phyloP scores from a whole-genome alignment of 2,329 filamentous ascomycete genomes.

The Penicillium olsonii region DNA sequence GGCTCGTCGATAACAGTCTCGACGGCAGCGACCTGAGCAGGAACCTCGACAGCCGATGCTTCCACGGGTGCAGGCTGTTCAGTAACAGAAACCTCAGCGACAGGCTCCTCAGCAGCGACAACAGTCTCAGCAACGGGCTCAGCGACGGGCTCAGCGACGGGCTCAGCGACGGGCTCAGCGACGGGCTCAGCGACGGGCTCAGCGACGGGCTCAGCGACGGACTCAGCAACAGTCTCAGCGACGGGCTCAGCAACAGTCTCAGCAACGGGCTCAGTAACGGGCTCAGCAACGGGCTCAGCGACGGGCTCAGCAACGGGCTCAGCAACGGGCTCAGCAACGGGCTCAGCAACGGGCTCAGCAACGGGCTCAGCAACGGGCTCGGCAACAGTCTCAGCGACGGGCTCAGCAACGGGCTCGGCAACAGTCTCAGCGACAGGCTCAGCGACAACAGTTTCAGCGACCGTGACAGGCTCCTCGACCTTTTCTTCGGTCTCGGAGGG shows the following conservation, averaged over 20 bases:
- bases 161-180: neutral
- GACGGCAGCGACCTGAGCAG: neutral
- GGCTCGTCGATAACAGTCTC: neutral
- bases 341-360: neutral
- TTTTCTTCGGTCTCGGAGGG: constrained; percentile 5
- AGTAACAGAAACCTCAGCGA: constrained; percentile 1
- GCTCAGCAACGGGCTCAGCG: too few species aligned
- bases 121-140: neutral
- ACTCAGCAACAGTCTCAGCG: neutral
- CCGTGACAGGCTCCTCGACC: constrained; percentile 6
- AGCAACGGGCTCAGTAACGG: neutral
- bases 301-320: neutral
- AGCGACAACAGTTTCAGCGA: constrained; percentile 7
- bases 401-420: constrained; percentile 2
- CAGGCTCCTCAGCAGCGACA: neutral
- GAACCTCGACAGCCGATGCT: neutral
- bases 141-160: neutral
- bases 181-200: constrained; percentile 7
- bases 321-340: neutral
- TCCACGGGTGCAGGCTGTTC: neutral
- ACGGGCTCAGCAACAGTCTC: neutral
- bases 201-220: constrained; percentile 1
- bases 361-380: neutral
- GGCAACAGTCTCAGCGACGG: constrained; percentile 2
- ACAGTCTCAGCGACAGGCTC: neutral